Percentiles rank a stretch among this genome's conserved stretches.
phyloP scores from a whole-genome alignment of 2,329 filamentous ascomycete species.

The Botrytis cinerea region DNA sequence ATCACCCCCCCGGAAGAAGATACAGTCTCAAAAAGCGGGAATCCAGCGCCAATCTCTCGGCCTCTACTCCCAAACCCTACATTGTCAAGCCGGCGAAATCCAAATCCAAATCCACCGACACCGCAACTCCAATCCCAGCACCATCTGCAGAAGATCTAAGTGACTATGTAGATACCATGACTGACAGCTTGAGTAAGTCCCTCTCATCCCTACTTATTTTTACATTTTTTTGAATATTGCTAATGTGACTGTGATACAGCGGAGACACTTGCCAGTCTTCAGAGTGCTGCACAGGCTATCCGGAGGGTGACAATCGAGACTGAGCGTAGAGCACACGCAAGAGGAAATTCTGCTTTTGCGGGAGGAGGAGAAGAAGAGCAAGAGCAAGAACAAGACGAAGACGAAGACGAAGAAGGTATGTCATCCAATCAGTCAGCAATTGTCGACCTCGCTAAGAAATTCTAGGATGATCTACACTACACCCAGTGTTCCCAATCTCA shows the following conservation, averaged over 20 bases:
- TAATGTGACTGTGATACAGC: background rate
- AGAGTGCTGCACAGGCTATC: background rate
- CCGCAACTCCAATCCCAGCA: no score
- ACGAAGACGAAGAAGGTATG: background rate
- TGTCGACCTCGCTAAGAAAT: background rate
- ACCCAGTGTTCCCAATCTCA: no score
- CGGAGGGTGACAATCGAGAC: background rate
- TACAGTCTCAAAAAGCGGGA: background rate
- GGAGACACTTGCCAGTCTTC: rapidly evolving
- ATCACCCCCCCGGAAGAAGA: rapidly evolving
- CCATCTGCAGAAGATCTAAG: background rate
- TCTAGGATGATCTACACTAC: background rate
- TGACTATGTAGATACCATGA: background rate
- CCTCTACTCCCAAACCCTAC: background rate
- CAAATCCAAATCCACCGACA: background rate
- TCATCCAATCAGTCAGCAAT: background rate
- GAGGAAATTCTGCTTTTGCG: background rate
- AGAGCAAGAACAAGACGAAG: rapidly evolving
- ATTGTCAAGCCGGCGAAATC: no score
- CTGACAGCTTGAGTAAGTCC: background rate
- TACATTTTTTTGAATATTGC: background rate
- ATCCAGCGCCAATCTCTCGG: background rate
- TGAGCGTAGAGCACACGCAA: background rate
- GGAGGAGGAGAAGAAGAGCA: background rate
- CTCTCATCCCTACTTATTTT: background rate